phyloP scores from a whole-genome alignment of 1,284 basidiomycete species.

The Leccinum subfulvum region DNA sequence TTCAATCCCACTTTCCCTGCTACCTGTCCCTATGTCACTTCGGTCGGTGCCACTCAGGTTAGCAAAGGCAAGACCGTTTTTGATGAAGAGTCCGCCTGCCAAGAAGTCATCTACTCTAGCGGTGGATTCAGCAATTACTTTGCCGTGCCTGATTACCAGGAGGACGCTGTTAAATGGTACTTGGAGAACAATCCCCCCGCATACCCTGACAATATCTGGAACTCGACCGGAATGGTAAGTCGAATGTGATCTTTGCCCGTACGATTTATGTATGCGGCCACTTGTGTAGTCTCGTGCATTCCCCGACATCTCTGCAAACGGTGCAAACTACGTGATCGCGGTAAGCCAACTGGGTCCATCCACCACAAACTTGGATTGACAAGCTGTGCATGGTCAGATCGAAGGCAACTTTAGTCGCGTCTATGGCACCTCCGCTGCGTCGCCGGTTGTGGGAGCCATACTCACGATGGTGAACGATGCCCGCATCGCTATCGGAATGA shows the following conservation, averaged over 20 bases:
- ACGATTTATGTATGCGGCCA: not conserved
- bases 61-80: slow-evolving; percentile 32
- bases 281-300: slow-evolving; percentile 37
- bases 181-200: slow-evolving; percentile 29
- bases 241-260: not conserved
- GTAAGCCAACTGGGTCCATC: slow-evolving; percentile 15
- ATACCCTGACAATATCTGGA: slow-evolving; percentile 41
- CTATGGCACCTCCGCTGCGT: slow-evolving; percentile 40
- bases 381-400: slow-evolving; percentile 16
- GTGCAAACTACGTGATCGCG: slow-evolving; percentile 43
- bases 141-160: slow-evolving; percentile 39
- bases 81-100: slow-evolving; percentile 34
- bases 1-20: slow-evolving; percentile 53
- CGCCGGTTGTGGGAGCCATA: slow-evolving; percentile 45
- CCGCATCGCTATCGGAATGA: slow-evolving; percentile 37
- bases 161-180: slow-evolving; percentile 22
- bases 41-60: slow-evolving; percentile 49
- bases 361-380: not conserved
- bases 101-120: slow-evolving; percentile 35
- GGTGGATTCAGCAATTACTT: slow-evolving; percentile 49
- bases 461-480: slow-evolving; percentile 51
- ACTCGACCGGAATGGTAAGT: slow-evolving; percentile 46
- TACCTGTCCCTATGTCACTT: slow-evolving; percentile 46
- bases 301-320: slow-evolving; percentile 43
- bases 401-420: slow-evolving; percentile 37